These are phyloP conservation scores for Pyrenochaeta sp. DNA, from an alignment of 2,329 filamentous ascomycete genomes.

Conservation along the genomic window DNA sequence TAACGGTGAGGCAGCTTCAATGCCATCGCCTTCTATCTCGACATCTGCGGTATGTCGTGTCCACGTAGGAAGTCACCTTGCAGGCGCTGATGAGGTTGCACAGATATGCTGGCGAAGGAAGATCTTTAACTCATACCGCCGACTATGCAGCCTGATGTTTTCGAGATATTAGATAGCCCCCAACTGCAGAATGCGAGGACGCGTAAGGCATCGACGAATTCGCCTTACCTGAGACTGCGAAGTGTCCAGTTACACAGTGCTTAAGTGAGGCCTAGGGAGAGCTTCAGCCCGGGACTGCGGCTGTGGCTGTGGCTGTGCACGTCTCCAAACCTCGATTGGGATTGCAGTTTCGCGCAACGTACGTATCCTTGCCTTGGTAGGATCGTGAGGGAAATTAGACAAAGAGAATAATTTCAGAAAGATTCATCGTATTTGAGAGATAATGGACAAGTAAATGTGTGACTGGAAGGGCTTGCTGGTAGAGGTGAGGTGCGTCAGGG, in stretches of 20 bases:
- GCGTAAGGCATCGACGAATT: slow-evolving; percentile 17
- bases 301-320: slow-evolving; percentile 40
- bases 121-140: slow-evolving; percentile 31
- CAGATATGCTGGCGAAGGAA: slow-evolving; percentile 50
- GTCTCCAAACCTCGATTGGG: slow-evolving; percentile 7
- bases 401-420: too few species aligned
- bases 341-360: not conserved
- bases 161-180: slow-evolving; percentile 7
- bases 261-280: slow-evolving; percentile 16
- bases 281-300: slow-evolving; percentile 20
- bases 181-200: slow-evolving; percentile 9
- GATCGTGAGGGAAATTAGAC: too few species aligned
- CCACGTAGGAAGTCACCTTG: not conserved
- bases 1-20: slow-evolving; percentile 62
- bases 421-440: too few species aligned
- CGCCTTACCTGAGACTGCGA: slow-evolving; percentile 16
- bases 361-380: not conserved
- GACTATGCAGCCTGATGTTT: slow-evolving; percentile 8
- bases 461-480: too few species aligned
- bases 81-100: slow-evolving; percentile 1
- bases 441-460: too few species aligned
- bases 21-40: slow-evolving; percentile 68
- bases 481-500: too few species aligned
- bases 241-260: slow-evolving; percentile 8
- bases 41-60: slow-evolving; percentile 65